phyloP scores from a whole-genome alignment of 306 rosid genomes.

The Cajanus cajan region DNA sequence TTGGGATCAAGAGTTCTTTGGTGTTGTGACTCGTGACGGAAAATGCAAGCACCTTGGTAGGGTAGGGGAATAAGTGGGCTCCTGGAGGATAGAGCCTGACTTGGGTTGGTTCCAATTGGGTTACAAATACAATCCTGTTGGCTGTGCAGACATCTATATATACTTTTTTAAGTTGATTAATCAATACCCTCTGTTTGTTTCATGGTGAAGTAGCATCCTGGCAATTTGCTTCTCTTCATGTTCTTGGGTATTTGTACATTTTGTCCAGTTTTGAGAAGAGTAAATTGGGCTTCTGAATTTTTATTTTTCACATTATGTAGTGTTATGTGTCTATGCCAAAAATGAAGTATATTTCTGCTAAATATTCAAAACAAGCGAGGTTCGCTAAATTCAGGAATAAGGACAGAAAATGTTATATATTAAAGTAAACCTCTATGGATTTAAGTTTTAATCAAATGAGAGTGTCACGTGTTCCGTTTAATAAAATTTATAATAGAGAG shows the following conservation, averaged over 20 bases:
- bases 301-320: neutral
- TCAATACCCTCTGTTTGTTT: neutral
- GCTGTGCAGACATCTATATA: neutral
- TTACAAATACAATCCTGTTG: neutral
- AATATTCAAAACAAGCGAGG: neutral
- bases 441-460: neutral
- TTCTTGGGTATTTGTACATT: neutral
- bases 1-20: neutral
- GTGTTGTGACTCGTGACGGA: neutral
- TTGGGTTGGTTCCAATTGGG: neutral
- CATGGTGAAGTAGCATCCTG: neutral
- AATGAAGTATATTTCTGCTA: neutral
- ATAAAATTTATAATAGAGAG: no score
- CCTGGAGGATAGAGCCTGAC: neutral
- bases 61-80: neutral
- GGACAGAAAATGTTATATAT: conserved; percentile 2
- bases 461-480: neutral
- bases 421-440: neutral
- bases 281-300: neutral
- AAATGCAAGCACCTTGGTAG: neutral
- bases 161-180: neutral
- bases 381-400: neutral
- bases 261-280: neutral
- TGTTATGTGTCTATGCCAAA: neutral
- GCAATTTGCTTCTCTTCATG: neutral